Conservation (phyloP, 441 rosid species). For the Breynia disticha region DNA sequence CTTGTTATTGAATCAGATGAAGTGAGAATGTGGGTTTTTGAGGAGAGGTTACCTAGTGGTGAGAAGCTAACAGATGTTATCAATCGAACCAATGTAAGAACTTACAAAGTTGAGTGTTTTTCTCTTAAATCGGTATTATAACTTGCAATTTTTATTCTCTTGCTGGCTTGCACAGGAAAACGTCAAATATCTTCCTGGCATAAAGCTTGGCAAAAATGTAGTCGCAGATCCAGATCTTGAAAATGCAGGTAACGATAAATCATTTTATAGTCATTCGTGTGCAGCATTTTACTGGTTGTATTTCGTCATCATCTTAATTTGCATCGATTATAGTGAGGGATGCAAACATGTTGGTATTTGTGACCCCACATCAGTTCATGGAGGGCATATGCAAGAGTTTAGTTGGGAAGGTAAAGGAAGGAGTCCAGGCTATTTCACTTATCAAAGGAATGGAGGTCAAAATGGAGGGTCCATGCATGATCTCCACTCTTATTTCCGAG, state of each 20-base stretch:
- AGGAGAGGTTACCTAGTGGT: slow-evolving; percentile 76
- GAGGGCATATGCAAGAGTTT: slow-evolving; percentile 82
- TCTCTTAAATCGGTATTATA: background rate
- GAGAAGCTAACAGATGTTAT: slow-evolving; percentile 84
- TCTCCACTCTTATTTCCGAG: slow-evolving; percentile 69
- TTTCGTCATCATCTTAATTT: background rate
- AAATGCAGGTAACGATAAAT: slow-evolving; percentile 50
- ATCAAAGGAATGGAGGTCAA: slow-evolving; percentile 95
- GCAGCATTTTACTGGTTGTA: background rate
- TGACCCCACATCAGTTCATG: slow-evolving; percentile 93
- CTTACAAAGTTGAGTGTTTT: background rate
- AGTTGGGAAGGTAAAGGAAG: slow-evolving; percentile 52
- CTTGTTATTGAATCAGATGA: slow-evolving; percentile 50
- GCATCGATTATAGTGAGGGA: slow-evolving; percentile 55
- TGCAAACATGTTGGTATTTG: slow-evolving; percentile 89
- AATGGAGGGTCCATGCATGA: slow-evolving; percentile 93
- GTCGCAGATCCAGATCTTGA: slow-evolving; percentile 81
- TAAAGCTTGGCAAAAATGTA: slow-evolving; percentile 79
- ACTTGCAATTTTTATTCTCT: background rate
- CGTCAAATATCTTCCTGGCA: slow-evolving; percentile 83
- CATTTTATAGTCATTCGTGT: background rate
- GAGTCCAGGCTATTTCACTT: slow-evolving; percentile 76
- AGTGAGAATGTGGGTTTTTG: slow-evolving; percentile 97
- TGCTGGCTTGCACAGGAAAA: slow-evolving; percentile 47
- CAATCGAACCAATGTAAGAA: slow-evolving; percentile 71